phyloP scores from a whole-genome alignment of 257 asterid genomes.

The Apocynum venetum region DNA sequence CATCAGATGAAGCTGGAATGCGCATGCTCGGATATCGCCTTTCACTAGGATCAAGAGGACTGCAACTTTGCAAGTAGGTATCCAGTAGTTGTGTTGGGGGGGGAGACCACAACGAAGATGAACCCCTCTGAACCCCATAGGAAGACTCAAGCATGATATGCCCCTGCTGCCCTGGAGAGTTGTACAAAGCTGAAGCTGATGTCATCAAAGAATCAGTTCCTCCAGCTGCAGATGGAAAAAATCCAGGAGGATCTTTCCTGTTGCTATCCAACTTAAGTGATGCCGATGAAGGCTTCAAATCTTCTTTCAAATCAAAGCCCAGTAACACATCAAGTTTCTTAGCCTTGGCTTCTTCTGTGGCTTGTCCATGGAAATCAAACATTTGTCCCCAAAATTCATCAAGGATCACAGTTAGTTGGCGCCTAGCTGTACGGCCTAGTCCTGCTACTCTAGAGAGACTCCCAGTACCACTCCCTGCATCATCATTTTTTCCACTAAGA shows the following conservation, averaged over 20 bases:
- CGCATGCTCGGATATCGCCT: conserved; percentile 81
- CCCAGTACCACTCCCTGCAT: conserved; percentile 80
- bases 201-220: conserved; percentile 49
- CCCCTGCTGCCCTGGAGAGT: conserved; percentile 51
- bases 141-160: conserved; percentile 47
- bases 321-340: conserved; percentile 67
- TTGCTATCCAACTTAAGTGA: conserved; percentile 49
- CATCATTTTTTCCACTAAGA: conserved; percentile 62
- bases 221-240: conserved; percentile 45
- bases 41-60: conserved; percentile 54
- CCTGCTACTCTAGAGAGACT: conserved; percentile 88
- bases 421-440: conserved; percentile 94
- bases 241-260: conserved; percentile 47
- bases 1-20: conserved; percentile 58
- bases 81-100: conserved; percentile 39
- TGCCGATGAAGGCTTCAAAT: conserved; percentile 45
- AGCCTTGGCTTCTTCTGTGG: conserved; percentile 65
- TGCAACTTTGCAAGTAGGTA: conserved; percentile 40
- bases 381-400: conserved; percentile 97
- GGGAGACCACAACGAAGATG: conserved; percentile 41
- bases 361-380: conserved; percentile 76
- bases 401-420: conserved; percentile 60
- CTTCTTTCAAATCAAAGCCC: conserved; percentile 51
- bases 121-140: conserved; percentile 34
- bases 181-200: conserved; percentile 37